Base-by-base conservation (phyloP, 805 yeast genomes). In the Metschnikowia cubensis region DNA sequence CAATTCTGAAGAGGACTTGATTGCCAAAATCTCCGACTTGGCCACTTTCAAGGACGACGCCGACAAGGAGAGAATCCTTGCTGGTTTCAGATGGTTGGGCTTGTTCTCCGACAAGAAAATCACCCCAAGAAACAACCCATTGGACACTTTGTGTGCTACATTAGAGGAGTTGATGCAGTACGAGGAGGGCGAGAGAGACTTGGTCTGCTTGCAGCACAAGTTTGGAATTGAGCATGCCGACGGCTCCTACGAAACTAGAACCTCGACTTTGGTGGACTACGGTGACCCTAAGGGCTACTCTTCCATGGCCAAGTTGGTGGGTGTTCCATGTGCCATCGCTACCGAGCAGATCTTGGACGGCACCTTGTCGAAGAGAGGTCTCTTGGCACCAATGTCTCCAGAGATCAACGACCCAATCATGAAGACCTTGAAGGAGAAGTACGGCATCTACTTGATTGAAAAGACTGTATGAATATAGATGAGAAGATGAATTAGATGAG, bases 301-400 rank as follows among this genome's bases (percentile, higher is more conserved):
- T 37, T 91, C 98, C 34, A 94, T 94, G 99, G 99, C 99, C 59
- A 91, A 92, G 69, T 82, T 89, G 57, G 99, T 94, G 49, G 99
- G 99, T 77, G 92, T 90, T 56, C 99, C 99, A 59, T 92, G 96
- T 75, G 97, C 97, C 49, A 96, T 94, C 68, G 99, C 98, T 31
- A 79, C 87, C 52, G 82, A 83, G 74, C 85, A 87, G 71, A 87
- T 94, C 55, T 79, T 94, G 62, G 82, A 87, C 59, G 97, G 97
- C 58, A 81, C 84, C 50, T 76, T 80, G 59, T 78, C 83, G 62
- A 78, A 79, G 61, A 88, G 89, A 50, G 99, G 99, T 61, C 79
- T 94, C 67, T 78, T 84, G 60, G 98, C 97, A 49, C 99, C 99
- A 66, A 87, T 89, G 80, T 75, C 89, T 54, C 86, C 96, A 56